Evolutionary conservation across 257 asterid species (phyloP), one percentile per base, ranked within the genome.

Genomic region (Solanum phureja): DNA sequence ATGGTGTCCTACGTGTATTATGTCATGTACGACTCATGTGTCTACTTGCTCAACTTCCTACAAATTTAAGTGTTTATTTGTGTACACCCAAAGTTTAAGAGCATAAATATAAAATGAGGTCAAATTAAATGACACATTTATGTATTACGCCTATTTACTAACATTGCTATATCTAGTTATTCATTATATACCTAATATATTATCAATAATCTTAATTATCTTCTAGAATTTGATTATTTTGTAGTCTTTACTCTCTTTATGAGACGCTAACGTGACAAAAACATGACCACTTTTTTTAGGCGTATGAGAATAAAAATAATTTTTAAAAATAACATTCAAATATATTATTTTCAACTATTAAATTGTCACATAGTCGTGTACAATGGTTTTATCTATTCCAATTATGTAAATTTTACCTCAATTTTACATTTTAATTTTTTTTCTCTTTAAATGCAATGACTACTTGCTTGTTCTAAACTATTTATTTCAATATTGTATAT

Each of bases 1-100:
- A 52, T 0, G 0, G 1, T 52, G 23, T 5, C 0, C 9, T 52
- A 14, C 3, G 60, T 18, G 1, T 52, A 52, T 52, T 52, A 52
- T 52, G 60, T 16, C 3, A 52, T 1, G 8, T 52, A 6, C 0
- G 3, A 52, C 1, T 52, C 1, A 52, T 52, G 8, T 2, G 4
- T 16, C 0, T 6, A 52, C 0, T 16, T 52, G 9, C 0, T 52
- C 1, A 52, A 16, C 3, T 52, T 52, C 23, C 0, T 16, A 52
- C 3, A 52, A 52, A 1, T 52, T 52, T 52, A 52, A 52, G 8
- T 52, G 3, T 52, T 6, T 52, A 1, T 0, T 52, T 52, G 23
- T 52, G 21, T 1, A 5, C 3, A 46, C 3, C 3, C 1, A 52
- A 52, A 52, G 0, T 52, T 52, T 52, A 52, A 16, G 0, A 52